A percentile compares a stretch with the other conserved stretches of the same genome.
phyloP scores from a whole-genome alignment of 306 rosid species.

The Senna tora region DNA sequence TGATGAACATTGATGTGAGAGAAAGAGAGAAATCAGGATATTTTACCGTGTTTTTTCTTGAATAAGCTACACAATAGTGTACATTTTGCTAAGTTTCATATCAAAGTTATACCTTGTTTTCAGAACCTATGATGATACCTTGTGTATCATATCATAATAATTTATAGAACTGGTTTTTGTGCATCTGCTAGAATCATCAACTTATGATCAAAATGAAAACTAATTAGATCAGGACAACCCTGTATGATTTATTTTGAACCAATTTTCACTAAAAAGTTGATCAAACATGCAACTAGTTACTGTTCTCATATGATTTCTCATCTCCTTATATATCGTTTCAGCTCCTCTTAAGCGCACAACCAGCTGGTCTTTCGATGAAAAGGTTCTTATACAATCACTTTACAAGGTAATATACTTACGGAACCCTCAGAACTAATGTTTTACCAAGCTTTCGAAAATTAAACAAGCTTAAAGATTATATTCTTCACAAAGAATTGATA shows the following conservation, averaged over 20 bases:
- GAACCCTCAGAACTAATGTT: background rate
- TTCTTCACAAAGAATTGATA: conserved; percentile 14
- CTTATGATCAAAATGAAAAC: conserved; percentile 7
- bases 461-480: background rate
- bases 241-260: background rate
- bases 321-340: conserved; percentile 37
- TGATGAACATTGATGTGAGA: background rate
- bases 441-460: conserved; percentile 15
- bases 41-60: background rate
- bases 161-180: conserved; percentile 18
- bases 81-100: conserved; percentile 5
- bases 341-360: conserved; percentile 70
- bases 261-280: no score
- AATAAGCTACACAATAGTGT: background rate
- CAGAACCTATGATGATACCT: background rate
- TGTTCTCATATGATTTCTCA: background rate
- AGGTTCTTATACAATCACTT: conserved; percentile 78
- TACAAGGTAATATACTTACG: conserved; percentile 62
- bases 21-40: background rate
- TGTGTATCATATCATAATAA: background rate
- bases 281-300: background rate
- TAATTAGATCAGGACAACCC: background rate
- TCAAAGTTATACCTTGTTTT: conserved; percentile 21
- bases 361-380: conserved; percentile 96
- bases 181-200: background rate